These are phyloP conservation scores for Alternaria sp. DNA, from an alignment of 2,329 filamentous ascomycete species.

Conservation along the genomic window DNA sequence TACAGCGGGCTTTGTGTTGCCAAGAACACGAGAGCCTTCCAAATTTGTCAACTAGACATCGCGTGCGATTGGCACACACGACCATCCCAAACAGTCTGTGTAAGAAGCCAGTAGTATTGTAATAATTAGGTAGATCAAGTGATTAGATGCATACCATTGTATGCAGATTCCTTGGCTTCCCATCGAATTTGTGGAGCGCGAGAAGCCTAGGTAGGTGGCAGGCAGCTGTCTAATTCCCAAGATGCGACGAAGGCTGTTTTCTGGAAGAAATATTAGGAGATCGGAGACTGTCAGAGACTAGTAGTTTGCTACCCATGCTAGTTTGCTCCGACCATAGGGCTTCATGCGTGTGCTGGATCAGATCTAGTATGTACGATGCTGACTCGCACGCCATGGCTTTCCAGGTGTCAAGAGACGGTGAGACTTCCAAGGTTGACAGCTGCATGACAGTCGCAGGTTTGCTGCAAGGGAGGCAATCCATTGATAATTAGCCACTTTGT, in stretches of 20 bases:
- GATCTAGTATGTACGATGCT: constrained; percentile 3
- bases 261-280: background rate
- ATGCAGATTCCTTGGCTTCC: background rate
- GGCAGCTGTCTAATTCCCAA: background rate
- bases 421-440: constrained; percentile 7
- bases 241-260: background rate
- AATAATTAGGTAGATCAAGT: background rate
- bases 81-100: background rate
- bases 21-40: background rate
- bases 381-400: constrained; percentile 4
- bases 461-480: background rate
- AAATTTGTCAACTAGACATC: background rate
- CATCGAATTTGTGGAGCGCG: background rate
- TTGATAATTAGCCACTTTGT: background rate
- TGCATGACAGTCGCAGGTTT: constrained; percentile 9
- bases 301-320: constrained; percentile 1
- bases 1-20: background rate
- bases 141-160: background rate
- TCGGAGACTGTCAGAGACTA: background rate
- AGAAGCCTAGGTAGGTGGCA: background rate
- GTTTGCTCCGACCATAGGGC: background rate
- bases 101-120: background rate
- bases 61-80: background rate
- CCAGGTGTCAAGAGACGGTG: constrained; percentile 11
- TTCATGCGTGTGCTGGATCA: constrained; percentile 2